These are phyloP conservation scores for Penicillium verrucosum DNA, from an alignment of 2,329 filamentous ascomycete species.

Conservation along the genomic window DNA sequence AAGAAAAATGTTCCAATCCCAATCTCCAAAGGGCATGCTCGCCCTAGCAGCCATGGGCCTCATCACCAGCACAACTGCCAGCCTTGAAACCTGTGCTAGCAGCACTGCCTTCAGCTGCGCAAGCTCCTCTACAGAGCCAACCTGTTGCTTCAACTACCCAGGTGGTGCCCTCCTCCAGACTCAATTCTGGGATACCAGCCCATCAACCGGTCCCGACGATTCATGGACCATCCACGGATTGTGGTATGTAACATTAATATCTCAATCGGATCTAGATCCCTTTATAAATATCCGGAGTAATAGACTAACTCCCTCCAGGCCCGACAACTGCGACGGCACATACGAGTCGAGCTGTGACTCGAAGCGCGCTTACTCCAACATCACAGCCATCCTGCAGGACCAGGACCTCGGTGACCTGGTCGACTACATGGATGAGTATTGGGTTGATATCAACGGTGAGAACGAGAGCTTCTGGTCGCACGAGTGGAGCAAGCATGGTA, in stretches of 20 bases:
- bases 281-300: not conserved
- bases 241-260: constrained; percentile 39
- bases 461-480: constrained; percentile 64
- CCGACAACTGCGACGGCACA: constrained; percentile 56
- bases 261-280: not conserved
- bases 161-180: constrained; percentile 57
- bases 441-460: constrained; percentile 55
- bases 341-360: constrained; percentile 57
- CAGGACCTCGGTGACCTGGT: constrained; percentile 52
- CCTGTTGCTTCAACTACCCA: constrained; percentile 58
- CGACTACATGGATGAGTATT: constrained; percentile 58
- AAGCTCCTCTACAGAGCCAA: constrained; percentile 50
- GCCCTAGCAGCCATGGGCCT: constrained; percentile 24
- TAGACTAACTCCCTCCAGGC: constrained; percentile 30
- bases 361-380: constrained; percentile 55
- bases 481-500: constrained; percentile 69
- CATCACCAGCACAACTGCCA: constrained; percentile 21
- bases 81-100: constrained; percentile 28
- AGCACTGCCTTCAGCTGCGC: constrained; percentile 54
- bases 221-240: constrained; percentile 60
- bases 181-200: constrained; percentile 60
- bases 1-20: not conserved
- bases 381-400: constrained; percentile 52
- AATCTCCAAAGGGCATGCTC: constrained; percentile 20
- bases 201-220: constrained; percentile 52